Evolutionary conservation across 2,329 filamentous ascomycete species (phyloP), one percentile per base, ranked within the genome.

Genomic region (Diplodia seriata): DNA sequence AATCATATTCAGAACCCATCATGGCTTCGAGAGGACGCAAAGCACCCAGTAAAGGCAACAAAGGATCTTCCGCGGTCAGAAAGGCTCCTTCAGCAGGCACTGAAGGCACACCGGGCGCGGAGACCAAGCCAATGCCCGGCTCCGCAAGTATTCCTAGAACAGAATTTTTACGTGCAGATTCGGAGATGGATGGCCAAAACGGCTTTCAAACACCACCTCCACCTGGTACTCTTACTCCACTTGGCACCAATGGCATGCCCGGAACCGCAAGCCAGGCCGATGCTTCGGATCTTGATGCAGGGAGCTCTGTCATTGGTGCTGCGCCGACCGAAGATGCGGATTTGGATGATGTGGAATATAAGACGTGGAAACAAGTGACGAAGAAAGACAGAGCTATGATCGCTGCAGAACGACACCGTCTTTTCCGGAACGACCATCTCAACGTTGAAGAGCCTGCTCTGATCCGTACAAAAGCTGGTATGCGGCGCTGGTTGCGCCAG

Each of bases 331-430:
- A 96, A 73, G 92, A 97, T 72, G 86, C 87, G 14, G 93, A 93
- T 72, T 89, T 96, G 73, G 94, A 98, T 73, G 94, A 98, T 68
- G 82, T 86, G 1, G 94, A 97, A 76, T 97, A 95, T 81, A 97
- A 96, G 77, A 91, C 95, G 43, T 99, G 96, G 95, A 99, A 98
- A 81, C 94, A 98, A 79, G 93, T 97, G 50, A 99, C 95, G 1
- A 98, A 98, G 81, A 97, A 95, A 77, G 94, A 97, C 74, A 90
- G 95, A 70, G 95, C 95, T 4, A 83, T 91, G 29, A 88, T 94
- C 65, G 91, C 95, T 69, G 93, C 94, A 71, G 92, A 97, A 76
- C 88, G 95, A 38, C 90, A 93, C 78, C 87, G 91, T 49, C 86
- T 99, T 15, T 97, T 99, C 81, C 91, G 90, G 70, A 91, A 90